Conservation (phyloP, 441 rosid genomes). For the Gossypium armourianum region DNA sequence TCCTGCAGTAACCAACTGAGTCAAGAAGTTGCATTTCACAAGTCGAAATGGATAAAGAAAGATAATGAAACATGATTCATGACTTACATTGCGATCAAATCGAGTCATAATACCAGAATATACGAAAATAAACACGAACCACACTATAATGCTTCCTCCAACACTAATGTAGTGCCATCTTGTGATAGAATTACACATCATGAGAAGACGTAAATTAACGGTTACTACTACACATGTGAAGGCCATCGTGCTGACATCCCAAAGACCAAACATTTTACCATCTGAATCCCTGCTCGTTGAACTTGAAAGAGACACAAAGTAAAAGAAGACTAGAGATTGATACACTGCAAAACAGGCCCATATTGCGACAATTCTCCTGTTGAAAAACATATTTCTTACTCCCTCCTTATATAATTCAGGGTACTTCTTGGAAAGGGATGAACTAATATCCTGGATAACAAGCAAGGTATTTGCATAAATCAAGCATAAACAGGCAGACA, state of each 20-base stretch:
- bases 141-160: conserved; percentile 83
- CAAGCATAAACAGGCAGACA: neutral
- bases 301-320: conserved; percentile 55
- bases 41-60: neutral
- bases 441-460: conserved; percentile 71
- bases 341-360: conserved; percentile 88
- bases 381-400: conserved; percentile 69
- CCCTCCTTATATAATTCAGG: conserved; percentile 92
- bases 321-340: conserved; percentile 74
- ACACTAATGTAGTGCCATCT: conserved; percentile 83
- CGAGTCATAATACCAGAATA: conserved; percentile 56
- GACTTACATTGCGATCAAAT: conserved; percentile 48
- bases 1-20: conserved; percentile 41
- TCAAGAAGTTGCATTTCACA: neutral
- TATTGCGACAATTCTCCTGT: conserved; percentile 71
- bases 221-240: conserved; percentile 90
- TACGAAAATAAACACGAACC: conserved; percentile 68
- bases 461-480: neutral
- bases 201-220: conserved; percentile 83
- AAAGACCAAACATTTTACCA: conserved; percentile 76
- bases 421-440: conserved; percentile 85
- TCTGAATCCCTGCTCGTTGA: conserved; percentile 50
- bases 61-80: neutral
- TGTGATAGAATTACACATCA: conserved; percentile 89
- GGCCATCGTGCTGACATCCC: conserved; percentile 98